Evolutionary conservation across 176 grass and related monocot species (phyloP), one percentile per base, ranked within the genome.

Genomic region (Leersia perrieri): DNA sequence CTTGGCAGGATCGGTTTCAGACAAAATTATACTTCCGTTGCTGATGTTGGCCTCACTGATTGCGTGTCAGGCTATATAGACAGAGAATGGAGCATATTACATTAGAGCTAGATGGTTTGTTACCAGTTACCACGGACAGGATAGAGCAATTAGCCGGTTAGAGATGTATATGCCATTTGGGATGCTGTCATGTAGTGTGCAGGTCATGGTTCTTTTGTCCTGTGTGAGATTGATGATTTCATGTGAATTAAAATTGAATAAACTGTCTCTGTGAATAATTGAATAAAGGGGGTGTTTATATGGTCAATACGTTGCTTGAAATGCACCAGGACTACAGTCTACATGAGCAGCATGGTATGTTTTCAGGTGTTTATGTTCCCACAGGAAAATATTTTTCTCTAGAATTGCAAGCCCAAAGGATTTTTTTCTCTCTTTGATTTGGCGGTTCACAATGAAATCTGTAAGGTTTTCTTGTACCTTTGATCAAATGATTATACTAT

Each of bases 131-230:
- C 72, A 66, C 40, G 33, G 71, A 76, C 65, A 75, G 41, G 76
- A 28, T 85, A 81, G 87, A 68, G 65, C 26, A 45, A 53, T 18
- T 85, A 81, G 71, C 53, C 47, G 29, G 71, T 76, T 85, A 81
- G 77, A 38, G 42, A 38, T 57, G 28, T 74, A 36, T 9, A 11
- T n/a, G n/a, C n/a, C n/a, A 57, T 66, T 77, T 76, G 33, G 30
- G 11, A 60, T 65, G n/a, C n/a, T 58, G 25, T 72, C 29, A 44
- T 10, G 77, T 35, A 32, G 1, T 51, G 41, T 82, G 1, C 39
- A n/a, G 25, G 33, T 65, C 57, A 57, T 66, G 20, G n/a, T 81
- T 53, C 14, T 22, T 53, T 53, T 53, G 2, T 35, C 40, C 11
- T 72, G 5, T n/a, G 58, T 63, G 63, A 66, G 26, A 63, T 13